phyloP scores from a whole-genome alignment of 805 yeast species.

The Yarrowia bubula region DNA sequence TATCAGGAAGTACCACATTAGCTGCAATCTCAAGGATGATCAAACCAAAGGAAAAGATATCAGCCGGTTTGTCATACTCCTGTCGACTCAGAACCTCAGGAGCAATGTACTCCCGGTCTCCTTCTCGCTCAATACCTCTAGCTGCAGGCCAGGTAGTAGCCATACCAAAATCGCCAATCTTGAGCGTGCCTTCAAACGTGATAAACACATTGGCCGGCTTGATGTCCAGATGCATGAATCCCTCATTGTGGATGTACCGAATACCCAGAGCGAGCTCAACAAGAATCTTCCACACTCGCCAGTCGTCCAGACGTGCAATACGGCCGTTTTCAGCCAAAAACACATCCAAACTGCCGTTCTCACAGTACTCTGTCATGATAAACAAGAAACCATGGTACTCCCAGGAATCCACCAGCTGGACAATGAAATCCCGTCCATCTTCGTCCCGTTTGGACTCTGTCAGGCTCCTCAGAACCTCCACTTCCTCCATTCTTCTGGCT shows the following conservation, averaged over 20 bases:
- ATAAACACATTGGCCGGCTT: constrained; percentile 94
- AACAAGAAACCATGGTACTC: constrained; percentile 68
- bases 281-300: constrained; percentile 96
- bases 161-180: constrained; percentile 96
- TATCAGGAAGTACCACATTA: constrained; percentile 89
- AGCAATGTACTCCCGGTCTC: constrained; percentile 96
- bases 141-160: constrained; percentile 73
- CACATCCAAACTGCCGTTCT: constrained; percentile 83
- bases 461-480: constrained; percentile 52
- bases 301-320: constrained; percentile 80
- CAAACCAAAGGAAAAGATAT: constrained; percentile 89
- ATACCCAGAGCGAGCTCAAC: constrained; percentile 80
- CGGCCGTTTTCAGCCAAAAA: constrained; percentile 77
- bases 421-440: constrained; percentile 74
- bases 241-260: constrained; percentile 70
- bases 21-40: constrained; percentile 95
- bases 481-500: constrained; percentile 67
- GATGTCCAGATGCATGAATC: constrained; percentile 81
- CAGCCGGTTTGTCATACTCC: constrained; percentile 87
- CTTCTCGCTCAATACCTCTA: constrained; percentile 78
- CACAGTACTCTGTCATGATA: constrained; percentile 93
- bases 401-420: constrained; percentile 83
- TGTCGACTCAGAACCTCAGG: constrained; percentile 88
- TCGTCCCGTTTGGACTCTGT: constrained; percentile 36
- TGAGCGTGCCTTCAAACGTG: constrained; percentile 90